Percentiles rank a stretch among this genome's conserved stretches.
Conservation (phyloP, 106 monocot genomes). For the Allium fistulosum region DNA sequence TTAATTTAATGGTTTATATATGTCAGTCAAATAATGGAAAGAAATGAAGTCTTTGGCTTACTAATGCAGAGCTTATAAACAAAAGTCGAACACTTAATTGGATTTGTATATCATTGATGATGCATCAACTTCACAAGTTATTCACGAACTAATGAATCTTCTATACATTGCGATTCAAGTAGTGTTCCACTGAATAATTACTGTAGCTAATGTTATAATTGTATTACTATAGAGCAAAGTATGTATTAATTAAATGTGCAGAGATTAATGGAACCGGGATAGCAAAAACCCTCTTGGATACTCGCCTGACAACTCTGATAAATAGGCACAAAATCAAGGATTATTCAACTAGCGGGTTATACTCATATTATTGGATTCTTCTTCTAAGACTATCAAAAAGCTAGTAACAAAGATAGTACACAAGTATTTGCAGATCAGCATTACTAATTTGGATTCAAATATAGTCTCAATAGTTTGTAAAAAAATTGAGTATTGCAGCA, state of each 20-base stretch:
- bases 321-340: neutral
- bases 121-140: no score
- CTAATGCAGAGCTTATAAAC: no score
- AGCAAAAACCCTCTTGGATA: slow-evolving; percentile 85
- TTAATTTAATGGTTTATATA: no score
- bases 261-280: slow-evolving; percentile 89
- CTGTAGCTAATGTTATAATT: no score
- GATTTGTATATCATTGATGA: no score
- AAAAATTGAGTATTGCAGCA: neutral
- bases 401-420: slow-evolving; percentile 4
- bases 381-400: neutral
- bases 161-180: no score
- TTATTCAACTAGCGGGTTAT: neutral
- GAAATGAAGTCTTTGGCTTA: no score
- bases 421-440: slow-evolving; percentile 11
- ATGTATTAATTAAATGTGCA: slow-evolving; percentile 84
- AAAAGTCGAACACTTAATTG: no score
- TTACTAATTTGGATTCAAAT: slow-evolving; percentile 6
- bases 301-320: slow-evolving; percentile 33
- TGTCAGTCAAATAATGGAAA: no score
- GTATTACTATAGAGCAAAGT: slow-evolving; percentile 45
- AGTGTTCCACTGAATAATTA: no score
- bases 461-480: neutral
- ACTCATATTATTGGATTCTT: neutral
- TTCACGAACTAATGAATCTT: no score